Evolutionary conservation across 1,284 basidiomycete genomes (phyloP), one percentile per base, ranked within the genome.

Genomic region (Boletus sp.): DNA sequence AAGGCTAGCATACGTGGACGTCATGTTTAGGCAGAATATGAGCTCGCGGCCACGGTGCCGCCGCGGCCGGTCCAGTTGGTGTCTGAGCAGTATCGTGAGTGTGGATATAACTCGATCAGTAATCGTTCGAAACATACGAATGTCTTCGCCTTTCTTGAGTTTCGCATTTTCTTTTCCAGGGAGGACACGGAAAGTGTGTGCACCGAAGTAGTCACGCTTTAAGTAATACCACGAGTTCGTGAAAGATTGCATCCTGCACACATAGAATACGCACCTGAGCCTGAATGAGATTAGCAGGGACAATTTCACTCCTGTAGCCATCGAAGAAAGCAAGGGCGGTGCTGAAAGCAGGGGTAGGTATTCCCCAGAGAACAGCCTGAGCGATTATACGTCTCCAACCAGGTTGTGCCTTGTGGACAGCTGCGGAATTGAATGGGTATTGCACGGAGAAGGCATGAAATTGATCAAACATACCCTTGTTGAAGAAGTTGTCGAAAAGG

Each of bases 281-380:
- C 76, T 99, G 95, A 61, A 97, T 73, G 54, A 99, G 76, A 76
- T 94, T 94, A 51, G 96, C 96, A 33, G 95, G 92, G 49, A 98
- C 81, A 55, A 90, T 76, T 65, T 94, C 95, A 57, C 85, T 88
- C 65, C 87, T 76, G 81, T 98, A 99, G 44, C 96, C 96, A 71
- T 99, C 96, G 69, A 96, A 98, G 88, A 99, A 99, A 56, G 95
- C 91, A 44, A 99, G 81, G 44, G 95, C 94, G 48, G 94, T 95
- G 75, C 91, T 93, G 78, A 93, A 92, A 27, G 93, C 94, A 32
- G 95, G 94, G 41, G 92, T 89, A 56, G 95, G 91, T 68, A 97
- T 94, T 69, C 96, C 95, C 92, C 94, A 98, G 54, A 98, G 89
- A 54, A 91, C 86, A 54, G 91, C 91, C 75, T 99, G 95, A 45